A percentile compares a stretch with the other conserved stretches of the same genome.
These are phyloP conservation scores for Leishmania aethiopica DNA, from an alignment of 208 protist genomes.

Conservation along the genomic window DNA sequence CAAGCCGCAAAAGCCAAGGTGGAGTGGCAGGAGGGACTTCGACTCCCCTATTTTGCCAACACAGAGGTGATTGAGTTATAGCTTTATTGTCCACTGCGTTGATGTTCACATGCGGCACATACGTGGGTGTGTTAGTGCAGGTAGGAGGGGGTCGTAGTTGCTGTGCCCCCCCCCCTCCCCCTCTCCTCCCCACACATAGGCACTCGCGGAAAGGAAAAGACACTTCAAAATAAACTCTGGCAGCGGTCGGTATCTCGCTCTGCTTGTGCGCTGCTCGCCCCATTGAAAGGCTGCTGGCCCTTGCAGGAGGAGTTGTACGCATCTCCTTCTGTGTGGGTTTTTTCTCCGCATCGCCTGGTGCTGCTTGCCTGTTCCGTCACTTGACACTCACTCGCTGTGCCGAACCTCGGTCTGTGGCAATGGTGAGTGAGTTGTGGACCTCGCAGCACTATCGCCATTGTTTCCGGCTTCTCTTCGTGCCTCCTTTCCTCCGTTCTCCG, in stretches of 20 bases:
- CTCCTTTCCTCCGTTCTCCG: background rate
- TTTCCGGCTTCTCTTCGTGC: background rate
- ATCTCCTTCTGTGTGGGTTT: background rate
- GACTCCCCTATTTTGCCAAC: slow-evolving; percentile 82
- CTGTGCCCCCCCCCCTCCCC: too few relatives aligned
- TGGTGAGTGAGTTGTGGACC: background rate
- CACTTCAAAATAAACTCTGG: background rate
- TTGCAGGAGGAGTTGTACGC: background rate
- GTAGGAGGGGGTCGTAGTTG: background rate
- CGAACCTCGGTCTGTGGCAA: background rate
- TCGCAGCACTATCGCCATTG: background rate
- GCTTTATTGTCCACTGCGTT: background rate
- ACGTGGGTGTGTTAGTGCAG: background rate
- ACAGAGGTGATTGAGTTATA: slow-evolving; percentile 72
- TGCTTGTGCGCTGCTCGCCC: background rate
- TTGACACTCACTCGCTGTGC: background rate
- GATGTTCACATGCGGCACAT: background rate
- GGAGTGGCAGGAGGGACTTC: slow-evolving; percentile 71
- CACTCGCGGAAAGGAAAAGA: background rate
- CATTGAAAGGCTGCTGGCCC: background rate
- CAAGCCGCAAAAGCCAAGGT: slow-evolving; percentile 61
- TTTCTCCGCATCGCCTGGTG: too few relatives aligned
- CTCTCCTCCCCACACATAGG: background rate
- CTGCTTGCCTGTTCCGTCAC: background rate
- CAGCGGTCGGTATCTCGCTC: background rate